Evolutionary conservation across 1,284 basidiomycete species (phyloP), one percentile per base, ranked within the genome.

Genomic region (Apiotrichum sp.): DNA sequence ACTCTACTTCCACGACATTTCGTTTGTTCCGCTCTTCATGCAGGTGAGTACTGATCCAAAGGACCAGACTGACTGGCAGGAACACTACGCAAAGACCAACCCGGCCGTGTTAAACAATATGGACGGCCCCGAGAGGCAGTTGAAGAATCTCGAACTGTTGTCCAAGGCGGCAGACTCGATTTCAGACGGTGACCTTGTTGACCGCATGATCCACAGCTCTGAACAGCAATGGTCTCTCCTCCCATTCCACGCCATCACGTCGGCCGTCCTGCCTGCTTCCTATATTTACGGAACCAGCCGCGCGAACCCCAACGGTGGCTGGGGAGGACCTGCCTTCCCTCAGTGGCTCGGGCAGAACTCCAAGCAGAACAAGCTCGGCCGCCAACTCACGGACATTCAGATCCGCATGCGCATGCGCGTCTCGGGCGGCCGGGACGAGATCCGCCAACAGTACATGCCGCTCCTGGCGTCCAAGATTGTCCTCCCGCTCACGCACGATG

Each of bases 281-380:
- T 82, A 82, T 70, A 75, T 90, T 54, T 93, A 89, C 69, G 93
- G 93, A 1, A 63, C 75, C 44, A 73, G 58, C 44, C 59, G 75
- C 34, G 52, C 50, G 14, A 55, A 50, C 1, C 49, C 47, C 8
- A 66, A 65, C 10, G 65, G 80, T 41, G 83, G 84, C 36, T 89
- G 84, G 62, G 86, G 84, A 22, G 84, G 86, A 0, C 80, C 83
- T 1, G 70, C 82, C 0, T 93, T 96, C 81, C 92, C 92, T 50
- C 66, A 93, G 89, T 98, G 93, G 92, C 84, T 98, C 7, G 95
- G 95, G 10, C 91, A 98, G 71, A 98, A 98, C 72, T 97, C 93
- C 48, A 97, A 93, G 69, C 87, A 89, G 74, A 80, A 76, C 62
- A 95, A 96, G 67, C 80, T 98, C 4, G 80, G 74, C 50, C 82